phyloP scores from a whole-genome alignment of 2,329 filamentous ascomycete species.

The Arthroderma sp. region DNA sequence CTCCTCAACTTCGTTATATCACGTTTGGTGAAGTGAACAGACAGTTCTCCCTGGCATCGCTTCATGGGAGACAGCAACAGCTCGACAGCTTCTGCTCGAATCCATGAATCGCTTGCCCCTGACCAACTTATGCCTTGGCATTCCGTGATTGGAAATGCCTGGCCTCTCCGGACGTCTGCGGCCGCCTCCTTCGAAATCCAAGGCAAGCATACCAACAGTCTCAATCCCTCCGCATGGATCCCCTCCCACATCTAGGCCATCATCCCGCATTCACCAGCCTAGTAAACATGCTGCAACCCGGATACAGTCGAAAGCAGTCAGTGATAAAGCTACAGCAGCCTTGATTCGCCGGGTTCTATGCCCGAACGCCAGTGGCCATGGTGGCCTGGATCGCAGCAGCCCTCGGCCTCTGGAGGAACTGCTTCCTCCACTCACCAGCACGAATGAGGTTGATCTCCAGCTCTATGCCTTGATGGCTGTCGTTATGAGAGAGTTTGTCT shows the following conservation, averaged over 20 bases:
- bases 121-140: background rate
- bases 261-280: constrained; percentile 22
- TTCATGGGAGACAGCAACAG: background rate
- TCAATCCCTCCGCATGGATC: constrained; percentile 21
- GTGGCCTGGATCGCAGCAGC: constrained; percentile 43
- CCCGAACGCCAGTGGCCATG: constrained; percentile 43
- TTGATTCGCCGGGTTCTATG: constrained; percentile 78
- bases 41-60: background rate
- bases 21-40: background rate
- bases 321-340: constrained; percentile 65
- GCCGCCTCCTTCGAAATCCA: constrained; percentile 18
- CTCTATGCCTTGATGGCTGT: constrained; percentile 87
- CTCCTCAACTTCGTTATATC: background rate
- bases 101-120: background rate
- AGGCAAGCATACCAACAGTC: constrained; percentile 18
- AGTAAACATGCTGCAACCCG: constrained; percentile 13
- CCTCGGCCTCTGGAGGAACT: constrained; percentile 63
- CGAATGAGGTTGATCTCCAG: constrained; percentile 84
- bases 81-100: background rate
- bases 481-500: constrained; percentile 77
- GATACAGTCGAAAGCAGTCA: constrained; percentile 42
- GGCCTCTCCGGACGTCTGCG: constrained; percentile 26
- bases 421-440: constrained; percentile 82
- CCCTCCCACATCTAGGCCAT: constrained; percentile 21
- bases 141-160: constrained; percentile 28